Evolutionary conservation across 257 asterid species (phyloP), one percentile per base, ranked within the genome.

Genomic region (Ocimum tenuiflorum): DNA sequence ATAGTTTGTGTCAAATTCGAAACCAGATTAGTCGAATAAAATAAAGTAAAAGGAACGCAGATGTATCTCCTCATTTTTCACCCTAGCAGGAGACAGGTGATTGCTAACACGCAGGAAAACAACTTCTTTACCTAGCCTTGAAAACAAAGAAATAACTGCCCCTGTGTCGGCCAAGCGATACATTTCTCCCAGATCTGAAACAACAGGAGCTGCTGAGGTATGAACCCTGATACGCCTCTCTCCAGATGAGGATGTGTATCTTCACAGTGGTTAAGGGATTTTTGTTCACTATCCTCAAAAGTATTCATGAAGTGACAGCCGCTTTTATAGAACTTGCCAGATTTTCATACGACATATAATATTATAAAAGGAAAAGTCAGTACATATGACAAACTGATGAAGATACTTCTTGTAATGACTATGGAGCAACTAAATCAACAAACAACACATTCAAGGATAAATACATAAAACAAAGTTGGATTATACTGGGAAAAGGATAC

Each of bases 221-320:
- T 86, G 97, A 59, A 91, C 95, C 75, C 97, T 86, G 68, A 91
- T 91, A 65, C 96, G 95, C 77, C 97, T 81, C 83, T 91, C 97
- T 78, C 96, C 97, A 54, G 80, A 81, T 55, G 97, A 91, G 55
- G 97, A 91, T 45, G 97, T 91, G 79, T 84, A 91, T 81, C 97
- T 91, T 83, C 46, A 14, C 64, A 74, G 43, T 55, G 22, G 81
- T 88, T 79, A 86, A 81, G 94, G 70, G 27, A 29, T 23, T 54
- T 35, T 18, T 42, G 35, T 48, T 39, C 22, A 62, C 10, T 42
- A 58, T 41, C 54, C 42, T 64, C 74, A 27, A 58, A 19, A 35
- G 8, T 60, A n/a, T 35, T 29, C 59, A 48, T 41, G 27, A 64
- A 60, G 39, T 24, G 35, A 11, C 13, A 17, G 33, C 15, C 29